A percentile compares a stretch with the other conserved stretches of the same genome.
Conservation (phyloP, 345 rosid species). For the Populus alba region DNA sequence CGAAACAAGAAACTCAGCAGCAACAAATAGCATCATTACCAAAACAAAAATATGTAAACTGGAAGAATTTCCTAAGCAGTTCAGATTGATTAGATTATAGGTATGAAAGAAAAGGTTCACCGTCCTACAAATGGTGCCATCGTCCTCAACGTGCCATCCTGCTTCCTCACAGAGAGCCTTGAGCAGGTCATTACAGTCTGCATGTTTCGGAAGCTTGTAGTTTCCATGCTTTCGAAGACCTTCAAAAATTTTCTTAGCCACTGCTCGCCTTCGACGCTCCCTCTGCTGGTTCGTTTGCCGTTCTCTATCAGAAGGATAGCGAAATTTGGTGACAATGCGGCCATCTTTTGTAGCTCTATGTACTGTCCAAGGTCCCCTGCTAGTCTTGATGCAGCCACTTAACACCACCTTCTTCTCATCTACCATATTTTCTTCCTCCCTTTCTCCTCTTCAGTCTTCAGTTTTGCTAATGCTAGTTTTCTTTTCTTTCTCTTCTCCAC, state of each 20-base stretch:
- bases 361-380: slow-evolving; percentile 44
- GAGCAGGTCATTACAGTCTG: slow-evolving; percentile 42
- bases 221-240: slow-evolving; percentile 47
- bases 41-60: too few species aligned
- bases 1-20: too few species aligned
- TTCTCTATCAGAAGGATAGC: slow-evolving; percentile 39
- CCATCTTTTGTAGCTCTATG: slow-evolving; percentile 33
- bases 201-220: slow-evolving; percentile 39
- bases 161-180: slow-evolving; percentile 48
- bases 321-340: slow-evolving; percentile 11
- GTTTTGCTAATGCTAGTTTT: neutral
- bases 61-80: too few species aligned
- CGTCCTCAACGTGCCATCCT: slow-evolving; percentile 51
- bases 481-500: neutral
- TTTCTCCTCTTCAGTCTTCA: neutral
- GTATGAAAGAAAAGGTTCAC: neutral
- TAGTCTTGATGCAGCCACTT: slow-evolving; percentile 38
- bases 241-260: slow-evolving; percentile 40
- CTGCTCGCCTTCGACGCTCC: slow-evolving; percentile 35
- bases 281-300: slow-evolving; percentile 39
- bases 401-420: slow-evolving; percentile 7
- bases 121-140: slow-evolving; percentile 44
- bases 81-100: too few species aligned
- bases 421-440: slow-evolving; percentile 6
- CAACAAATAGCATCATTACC: too few species aligned